Evolutionary conservation across 2,329 filamentous ascomycete genomes (phyloP), one percentile per base, ranked within the genome.

Genomic region (Aspergillus tanneri): DNA sequence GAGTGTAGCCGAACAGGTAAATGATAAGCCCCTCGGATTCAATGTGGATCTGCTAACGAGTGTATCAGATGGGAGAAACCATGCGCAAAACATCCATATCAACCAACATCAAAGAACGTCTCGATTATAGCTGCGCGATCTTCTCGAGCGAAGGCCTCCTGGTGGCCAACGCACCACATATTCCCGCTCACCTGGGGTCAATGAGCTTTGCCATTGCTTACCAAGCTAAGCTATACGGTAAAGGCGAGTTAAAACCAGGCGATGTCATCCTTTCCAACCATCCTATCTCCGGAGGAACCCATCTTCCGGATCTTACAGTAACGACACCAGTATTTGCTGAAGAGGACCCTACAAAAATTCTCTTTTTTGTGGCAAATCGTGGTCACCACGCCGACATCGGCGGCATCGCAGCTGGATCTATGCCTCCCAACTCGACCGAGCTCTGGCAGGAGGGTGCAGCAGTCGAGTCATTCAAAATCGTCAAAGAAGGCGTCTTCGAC

Each of bases 181-280:
- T 92, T 10, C 88, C 88, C 0, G 86, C 90, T 1, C 87, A 91
- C 62, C 72, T 92, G 4, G 88, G 87, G 11, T 88, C 84, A 46
- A 90, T 91, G 87, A 86, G 84, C 6, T 90, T 85, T 3, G 90
- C 87, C 49, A 86, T 92, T 2, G 78, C 80, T 46, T 86, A 85
- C 39, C 87, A 91, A 69, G 84, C 86, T 3, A 79, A 84, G 53
- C 85, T 88, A 30, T 90, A 86, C 86, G 77, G 80, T 56, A 6
- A 6, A n/a, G 86, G 84, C 12, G 86, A 84, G 56, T 72, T 91
- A 23, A 84, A 86, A 56, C 83, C 79, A 39, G 88, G 88, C 19
- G 88, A 92, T 64, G 87, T 91, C 0, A 78, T 92, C 37, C 84
- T 90, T 6, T 85, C 86, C 0, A 92, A 92, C 58, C 87, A 90